Base-by-base conservation (phyloP, 768 basidiomycete genomes). In the Candolleomyces efflorescens region DNA sequence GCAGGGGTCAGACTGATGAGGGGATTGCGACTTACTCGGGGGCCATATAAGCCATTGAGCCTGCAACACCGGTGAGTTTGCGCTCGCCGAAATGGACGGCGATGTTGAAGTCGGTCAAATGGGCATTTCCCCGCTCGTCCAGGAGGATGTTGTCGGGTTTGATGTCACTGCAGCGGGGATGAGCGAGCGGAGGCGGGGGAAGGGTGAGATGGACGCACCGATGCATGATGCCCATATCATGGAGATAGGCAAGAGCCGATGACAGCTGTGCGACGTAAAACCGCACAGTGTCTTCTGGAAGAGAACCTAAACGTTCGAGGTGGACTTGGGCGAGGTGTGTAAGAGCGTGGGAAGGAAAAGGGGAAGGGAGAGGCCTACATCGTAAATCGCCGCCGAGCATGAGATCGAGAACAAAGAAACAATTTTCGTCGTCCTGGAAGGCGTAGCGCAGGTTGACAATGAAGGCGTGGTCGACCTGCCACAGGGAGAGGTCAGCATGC, bases 21-120 rank as follows among this genome's bases (percentile, higher is more conserved):
- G 11, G 43, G 39, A 45, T 20, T 48, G 46, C 18, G 46, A 70
- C 80, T 55, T 67, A 87, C 84, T 90, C 87, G 2, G 88, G 89
- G 43, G 89, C 95, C 96, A 99, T 99, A 70, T 99, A 99, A 2
- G 96, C 96, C 95, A 98, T 96, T 53, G 93, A 96, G 9, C 96
- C 96, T 22, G 96, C 96, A 0, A 99, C 90, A 22, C 94, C 94
- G 12, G 90, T 94, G 36, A 94, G 74, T 58, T 89, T 83, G 56
- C 91, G 82, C 57, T 97, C 94, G 4, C 88, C 85, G 68, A 91
- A 98, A 71, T 99, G 96, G 6, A 98, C 94, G 15, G 96, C 96
- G 58, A 99, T 99, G 70, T 99, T 99, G 74, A 99, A 97, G 70
- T 99, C 96, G 0, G 90, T 98, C 60, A 99, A 78, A 71, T 99